Conservation (phyloP, 805 yeast genomes). For the Yarrowia divulgata region DNA sequence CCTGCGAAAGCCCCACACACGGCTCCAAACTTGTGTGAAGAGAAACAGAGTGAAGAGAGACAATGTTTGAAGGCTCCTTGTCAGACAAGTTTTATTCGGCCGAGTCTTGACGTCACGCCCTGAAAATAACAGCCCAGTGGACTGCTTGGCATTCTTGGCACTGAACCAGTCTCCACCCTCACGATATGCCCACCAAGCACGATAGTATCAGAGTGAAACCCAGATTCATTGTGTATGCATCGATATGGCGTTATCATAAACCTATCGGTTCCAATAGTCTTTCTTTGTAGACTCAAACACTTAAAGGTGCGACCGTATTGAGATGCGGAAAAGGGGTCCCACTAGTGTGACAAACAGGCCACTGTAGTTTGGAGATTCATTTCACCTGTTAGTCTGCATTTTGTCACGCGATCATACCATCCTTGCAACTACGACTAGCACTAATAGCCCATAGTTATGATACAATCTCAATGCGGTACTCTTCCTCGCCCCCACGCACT, state of each 20-base stretch:
- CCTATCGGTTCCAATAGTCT: background rate
- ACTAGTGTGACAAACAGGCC: no score
- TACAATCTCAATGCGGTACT: no score
- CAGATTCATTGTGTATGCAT: slow-evolving; percentile 17
- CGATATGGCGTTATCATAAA: slow-evolving; percentile 34
- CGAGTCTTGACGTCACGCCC: no score
- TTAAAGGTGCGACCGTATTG: background rate
- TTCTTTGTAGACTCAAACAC: slow-evolving; percentile 1
- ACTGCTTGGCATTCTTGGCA: no score
- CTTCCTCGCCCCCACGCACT: background rate
- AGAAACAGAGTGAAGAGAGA: background rate
- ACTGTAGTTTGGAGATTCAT: no score
- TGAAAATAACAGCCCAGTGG: no score
- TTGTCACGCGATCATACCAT: background rate
- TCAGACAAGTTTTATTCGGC: background rate
- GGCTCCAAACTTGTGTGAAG: background rate
- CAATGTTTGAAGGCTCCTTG: background rate
- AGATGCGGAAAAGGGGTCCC: background rate
- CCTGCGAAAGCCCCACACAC: slow-evolving; percentile 14
- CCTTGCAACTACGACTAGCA: no score
- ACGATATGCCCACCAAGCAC: background rate
- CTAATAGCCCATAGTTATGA: no score
- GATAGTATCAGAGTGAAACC: background rate
- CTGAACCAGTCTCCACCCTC: no score
- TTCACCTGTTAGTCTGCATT: no score